phyloP scores from a whole-genome alignment of 495 filamentous ascomycete genomes.

The Pyrenula massariospora region DNA sequence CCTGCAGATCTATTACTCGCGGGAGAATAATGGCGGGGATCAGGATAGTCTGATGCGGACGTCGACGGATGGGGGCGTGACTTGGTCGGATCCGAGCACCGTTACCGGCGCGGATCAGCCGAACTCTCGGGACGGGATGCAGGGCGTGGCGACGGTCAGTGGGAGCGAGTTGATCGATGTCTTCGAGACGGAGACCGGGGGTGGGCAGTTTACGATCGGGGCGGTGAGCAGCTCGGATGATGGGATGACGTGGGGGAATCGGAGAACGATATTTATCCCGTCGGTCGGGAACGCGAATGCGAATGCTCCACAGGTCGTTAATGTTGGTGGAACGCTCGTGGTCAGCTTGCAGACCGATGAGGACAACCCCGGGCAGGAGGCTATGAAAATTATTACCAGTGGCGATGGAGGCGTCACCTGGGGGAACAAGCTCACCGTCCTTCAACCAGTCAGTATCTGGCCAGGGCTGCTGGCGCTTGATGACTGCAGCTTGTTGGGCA shows the following conservation, averaged over 20 bases:
- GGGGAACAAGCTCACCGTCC: conserved; percentile 16
- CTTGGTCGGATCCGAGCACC: conserved; percentile 33
- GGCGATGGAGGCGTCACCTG: conserved; percentile 24
- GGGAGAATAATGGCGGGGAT: conserved; percentile 40
- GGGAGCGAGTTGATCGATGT: conserved; percentile 38
- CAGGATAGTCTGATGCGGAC: conserved; percentile 48
- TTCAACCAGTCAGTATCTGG: conserved; percentile 26
- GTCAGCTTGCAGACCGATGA: conserved; percentile 54
- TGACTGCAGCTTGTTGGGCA: conserved; percentile 22
- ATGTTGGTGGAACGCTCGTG: conserved; percentile 43
- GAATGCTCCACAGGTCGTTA: conserved; percentile 46
- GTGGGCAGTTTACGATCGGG: conserved; percentile 38
- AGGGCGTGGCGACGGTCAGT: conserved; percentile 36
- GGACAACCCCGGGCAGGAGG: conserved; percentile 28
- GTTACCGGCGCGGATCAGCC: conserved; percentile 30
- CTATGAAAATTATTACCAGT: conserved; percentile 28
- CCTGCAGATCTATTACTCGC: conserved; percentile 46
- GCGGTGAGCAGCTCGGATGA: conserved; percentile 45
- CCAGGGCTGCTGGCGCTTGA: conserved; percentile 29
- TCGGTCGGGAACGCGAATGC: conserved; percentile 33
- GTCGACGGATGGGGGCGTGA: conserved; percentile 40
- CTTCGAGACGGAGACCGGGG: conserved; percentile 42
- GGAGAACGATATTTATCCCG: conserved; percentile 38
- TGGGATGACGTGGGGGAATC: conserved; percentile 37
- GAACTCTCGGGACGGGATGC: conserved; percentile 48